phyloP scores from a whole-genome alignment of 805 yeast genomes.

The Kregervanrija delftensis region DNA sequence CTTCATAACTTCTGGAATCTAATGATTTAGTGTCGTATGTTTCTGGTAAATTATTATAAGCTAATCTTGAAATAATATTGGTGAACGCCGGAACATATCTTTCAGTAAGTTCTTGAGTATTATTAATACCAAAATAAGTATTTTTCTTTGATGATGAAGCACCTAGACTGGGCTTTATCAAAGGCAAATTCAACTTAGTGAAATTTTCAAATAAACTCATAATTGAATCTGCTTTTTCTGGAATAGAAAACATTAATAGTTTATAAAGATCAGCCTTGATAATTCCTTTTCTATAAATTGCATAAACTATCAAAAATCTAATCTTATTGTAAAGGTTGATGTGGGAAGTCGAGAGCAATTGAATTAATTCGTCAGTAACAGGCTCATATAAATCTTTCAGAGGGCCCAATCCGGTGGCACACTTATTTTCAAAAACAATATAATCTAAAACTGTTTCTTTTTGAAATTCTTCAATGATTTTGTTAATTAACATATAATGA shows the following conservation, averaged over 20 bases:
- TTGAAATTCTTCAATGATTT: constrained; percentile 52
- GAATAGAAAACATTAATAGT: constrained; percentile 47
- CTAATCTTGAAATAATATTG: constrained; percentile 22
- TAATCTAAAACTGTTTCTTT: constrained; percentile 35
- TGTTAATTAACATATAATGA: constrained; percentile 37
- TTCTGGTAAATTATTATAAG: constrained; percentile 22
- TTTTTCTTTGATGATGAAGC: constrained; percentile 40
- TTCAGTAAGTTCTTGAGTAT: constrained; percentile 19
- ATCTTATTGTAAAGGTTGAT: constrained; percentile 55
- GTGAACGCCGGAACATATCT: constrained; percentile 22
- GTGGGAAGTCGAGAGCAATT: constrained; percentile 42
- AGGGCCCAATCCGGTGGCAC: constrained; percentile 69
- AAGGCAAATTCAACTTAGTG: constrained; percentile 30
- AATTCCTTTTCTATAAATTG: constrained; percentile 76
- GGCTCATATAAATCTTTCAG: constrained; percentile 52
- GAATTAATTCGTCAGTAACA: constrained; percentile 47
- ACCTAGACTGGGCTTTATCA: constrained; percentile 32
- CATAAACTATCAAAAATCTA: constrained; percentile 68
- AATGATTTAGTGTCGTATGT: constrained; percentile 13
- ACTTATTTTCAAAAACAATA: constrained; percentile 80
- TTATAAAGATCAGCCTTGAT: constrained; percentile 67
- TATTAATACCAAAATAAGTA: constrained; percentile 46
- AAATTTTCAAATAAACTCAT: constrained; percentile 53
- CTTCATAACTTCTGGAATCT: constrained; percentile 7
- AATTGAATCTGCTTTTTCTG: constrained; percentile 29